Percentiles rank a stretch among this genome's conserved stretches.
phyloP scores from a whole-genome alignment of 768 basidiomycete genomes.

The Sistotremastrum suecicum region DNA sequence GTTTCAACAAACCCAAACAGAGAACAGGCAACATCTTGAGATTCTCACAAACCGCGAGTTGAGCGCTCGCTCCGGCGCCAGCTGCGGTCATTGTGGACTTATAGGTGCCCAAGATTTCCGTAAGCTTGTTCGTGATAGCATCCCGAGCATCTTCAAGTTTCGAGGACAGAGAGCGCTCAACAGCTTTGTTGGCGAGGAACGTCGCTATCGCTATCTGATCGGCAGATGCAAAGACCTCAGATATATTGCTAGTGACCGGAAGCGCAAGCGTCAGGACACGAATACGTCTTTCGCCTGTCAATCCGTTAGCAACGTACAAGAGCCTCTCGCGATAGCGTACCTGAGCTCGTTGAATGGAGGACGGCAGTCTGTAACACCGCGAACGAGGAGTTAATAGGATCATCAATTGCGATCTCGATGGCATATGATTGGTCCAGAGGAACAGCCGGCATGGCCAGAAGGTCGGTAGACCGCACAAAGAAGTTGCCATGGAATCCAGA shows the following conservation, averaged over 20 bases:
- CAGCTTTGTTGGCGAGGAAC: conserved; percentile 81
- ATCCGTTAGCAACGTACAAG: neutral
- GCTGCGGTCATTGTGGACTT: conserved; percentile 94
- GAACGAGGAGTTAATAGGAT: conserved; percentile 78
- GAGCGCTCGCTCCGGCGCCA: conserved; percentile 87
- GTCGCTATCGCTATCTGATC: conserved; percentile 83
- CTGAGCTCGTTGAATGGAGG: conserved; percentile 87
- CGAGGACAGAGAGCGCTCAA: conserved; percentile 72
- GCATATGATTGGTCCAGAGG: conserved; percentile 92
- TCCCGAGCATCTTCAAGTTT: conserved; percentile 86
- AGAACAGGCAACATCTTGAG: conserved; percentile 89
- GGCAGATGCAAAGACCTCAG: conserved; percentile 80
- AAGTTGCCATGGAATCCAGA: conserved; percentile 98
- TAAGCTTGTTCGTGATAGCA: conserved; percentile 66
- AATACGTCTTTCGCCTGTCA: conserved; percentile 66
- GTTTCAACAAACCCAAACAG: conserved; percentile 83
- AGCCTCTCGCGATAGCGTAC: conserved; percentile 17
- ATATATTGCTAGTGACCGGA: conserved; percentile 77
- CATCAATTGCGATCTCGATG: conserved; percentile 92
- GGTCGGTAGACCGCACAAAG: conserved; percentile 93
- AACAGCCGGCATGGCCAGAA: conserved; percentile 93
- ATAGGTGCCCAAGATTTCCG: conserved; percentile 76
- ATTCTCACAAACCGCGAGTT: conserved; percentile 86
- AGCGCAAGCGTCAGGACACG: conserved; percentile 81
- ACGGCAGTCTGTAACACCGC: conserved; percentile 93